phyloP scores from a whole-genome alignment of 208 protist species.

The Crithidia mellificae region DNA sequence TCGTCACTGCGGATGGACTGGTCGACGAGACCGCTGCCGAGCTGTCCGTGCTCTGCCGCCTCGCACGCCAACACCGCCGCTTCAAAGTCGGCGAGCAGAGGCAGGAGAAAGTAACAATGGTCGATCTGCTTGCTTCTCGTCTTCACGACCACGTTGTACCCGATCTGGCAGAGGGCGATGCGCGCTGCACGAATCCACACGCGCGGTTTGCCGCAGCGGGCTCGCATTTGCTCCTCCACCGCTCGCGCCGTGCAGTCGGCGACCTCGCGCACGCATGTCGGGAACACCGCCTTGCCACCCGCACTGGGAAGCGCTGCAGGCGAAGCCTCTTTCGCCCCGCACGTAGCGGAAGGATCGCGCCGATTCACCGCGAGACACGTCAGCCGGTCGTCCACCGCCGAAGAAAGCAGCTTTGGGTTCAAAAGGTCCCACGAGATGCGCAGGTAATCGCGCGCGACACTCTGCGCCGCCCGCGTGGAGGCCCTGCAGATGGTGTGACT shows the following conservation, averaged over 20 bases:
- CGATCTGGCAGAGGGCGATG: constrained; percentile 26
- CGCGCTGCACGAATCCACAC: constrained; percentile 12
- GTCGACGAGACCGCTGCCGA: not conserved
- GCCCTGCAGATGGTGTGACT: constrained; percentile 12
- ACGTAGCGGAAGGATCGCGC: no score
- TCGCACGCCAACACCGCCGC: constrained; percentile 23
- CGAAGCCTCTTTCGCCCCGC: no score
- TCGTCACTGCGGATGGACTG: no score
- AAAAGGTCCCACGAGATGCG: constrained; percentile 60
- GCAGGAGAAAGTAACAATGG: constrained; percentile 30
- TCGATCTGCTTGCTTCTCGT: constrained; percentile 22
- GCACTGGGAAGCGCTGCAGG: no score
- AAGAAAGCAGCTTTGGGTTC: constrained; percentile 27
- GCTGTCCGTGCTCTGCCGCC: not conserved
- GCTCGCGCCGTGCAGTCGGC: no score
- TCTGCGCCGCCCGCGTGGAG: constrained; percentile 17
- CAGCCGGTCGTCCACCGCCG: constrained; percentile 20
- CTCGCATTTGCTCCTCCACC: constrained; percentile 1
- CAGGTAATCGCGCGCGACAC: constrained; percentile 39
- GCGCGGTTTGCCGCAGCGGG: not conserved
- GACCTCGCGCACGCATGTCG: no score
- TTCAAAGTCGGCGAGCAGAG: constrained; percentile 26
- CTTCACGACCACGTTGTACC: constrained; percentile 35
- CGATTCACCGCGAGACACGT: no score
- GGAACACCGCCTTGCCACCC: no score